phyloP scores from a whole-genome alignment of 2,329 filamentous ascomycete species.

The Aspergillus sp. region DNA sequence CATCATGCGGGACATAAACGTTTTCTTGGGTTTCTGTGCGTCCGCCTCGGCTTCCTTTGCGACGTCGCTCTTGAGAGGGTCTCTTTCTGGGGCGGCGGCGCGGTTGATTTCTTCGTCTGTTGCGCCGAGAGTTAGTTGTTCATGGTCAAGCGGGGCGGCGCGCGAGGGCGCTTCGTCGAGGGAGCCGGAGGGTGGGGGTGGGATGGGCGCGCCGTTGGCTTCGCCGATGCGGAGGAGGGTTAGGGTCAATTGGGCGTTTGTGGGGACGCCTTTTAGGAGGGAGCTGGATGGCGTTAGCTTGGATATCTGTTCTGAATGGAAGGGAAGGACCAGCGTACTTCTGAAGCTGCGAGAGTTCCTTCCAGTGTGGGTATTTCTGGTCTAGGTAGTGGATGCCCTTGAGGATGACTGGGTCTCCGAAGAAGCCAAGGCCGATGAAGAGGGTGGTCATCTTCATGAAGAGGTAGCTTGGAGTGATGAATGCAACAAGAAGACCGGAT shows the following conservation, averaged over 20 bases:
- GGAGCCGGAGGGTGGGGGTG: slow-evolving; percentile 51
- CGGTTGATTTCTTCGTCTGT: background rate
- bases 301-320: background rate
- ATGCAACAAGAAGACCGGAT: slow-evolving; percentile 57
- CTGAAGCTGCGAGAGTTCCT: slow-evolving; percentile 72
- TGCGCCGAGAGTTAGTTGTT: slow-evolving; percentile 24
- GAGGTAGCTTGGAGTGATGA: slow-evolving; percentile 62
- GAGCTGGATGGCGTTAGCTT: slow-evolving; percentile 48
- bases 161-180: background rate
- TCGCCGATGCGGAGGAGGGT: slow-evolving; percentile 83
- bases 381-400: slow-evolving; percentile 58
- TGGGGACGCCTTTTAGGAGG: slow-evolving; percentile 79
- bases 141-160: background rate
- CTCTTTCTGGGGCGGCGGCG: background rate
- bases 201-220: slow-evolving; percentile 77
- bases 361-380: slow-evolving; percentile 68
- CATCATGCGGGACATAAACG: background rate
- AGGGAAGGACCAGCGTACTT: slow-evolving; percentile 49
- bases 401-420: slow-evolving; percentile 74
- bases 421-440: slow-evolving; percentile 74
- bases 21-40: background rate
- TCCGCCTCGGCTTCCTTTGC: background rate
- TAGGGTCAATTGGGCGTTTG: slow-evolving; percentile 81
- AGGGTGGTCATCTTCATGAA: slow-evolving; percentile 70
- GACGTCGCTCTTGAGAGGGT: background rate